These are phyloP conservation scores for Polytrichum formosum DNA, from an alignment of 225 moss, liverwort and hornwort species.

Conservation along the genomic window DNA sequence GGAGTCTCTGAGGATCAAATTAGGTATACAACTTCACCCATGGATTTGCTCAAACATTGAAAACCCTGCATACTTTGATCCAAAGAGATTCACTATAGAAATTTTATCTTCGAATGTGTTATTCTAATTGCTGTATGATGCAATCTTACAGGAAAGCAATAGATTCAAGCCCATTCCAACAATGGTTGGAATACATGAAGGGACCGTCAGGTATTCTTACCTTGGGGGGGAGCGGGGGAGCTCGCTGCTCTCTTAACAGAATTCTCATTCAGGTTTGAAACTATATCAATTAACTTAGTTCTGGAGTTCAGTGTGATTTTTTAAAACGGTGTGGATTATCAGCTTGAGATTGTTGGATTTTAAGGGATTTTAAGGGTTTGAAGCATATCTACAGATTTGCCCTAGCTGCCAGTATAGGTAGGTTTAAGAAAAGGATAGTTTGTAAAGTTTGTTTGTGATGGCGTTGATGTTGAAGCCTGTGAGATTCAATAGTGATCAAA, in stretches of 20 bases:
- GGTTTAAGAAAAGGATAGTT: too few relatives aligned
- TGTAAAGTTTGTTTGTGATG: too few relatives aligned
- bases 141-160: constrained; percentile 54
- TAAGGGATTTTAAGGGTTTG: too few relatives aligned
- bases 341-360: too few relatives aligned
- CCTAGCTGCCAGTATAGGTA: too few relatives aligned
- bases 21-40: constrained; percentile 29
- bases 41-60: neutral
- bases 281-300: neutral
- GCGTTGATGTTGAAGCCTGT: too few relatives aligned
- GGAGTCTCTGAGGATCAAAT: constrained; percentile 64
- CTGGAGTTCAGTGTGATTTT: too few relatives aligned
- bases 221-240: constrained; percentile 62
- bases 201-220: constrained; percentile 72
- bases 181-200: constrained; percentile 73
- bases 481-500: neutral
- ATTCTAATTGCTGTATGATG: neutral
- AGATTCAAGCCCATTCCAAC: constrained; percentile 61
- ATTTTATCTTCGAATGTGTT: neutral
- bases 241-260: constrained; percentile 60
- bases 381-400: too few relatives aligned
- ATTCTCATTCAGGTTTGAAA: constrained; percentile 72
- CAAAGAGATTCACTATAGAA: neutral
- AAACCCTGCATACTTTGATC: too few relatives aligned
- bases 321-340: too few relatives aligned